Evolutionary conservation across 441 rosid genomes (phyloP).

Genomic region (Rhodomyrtus psidioides): DNA sequence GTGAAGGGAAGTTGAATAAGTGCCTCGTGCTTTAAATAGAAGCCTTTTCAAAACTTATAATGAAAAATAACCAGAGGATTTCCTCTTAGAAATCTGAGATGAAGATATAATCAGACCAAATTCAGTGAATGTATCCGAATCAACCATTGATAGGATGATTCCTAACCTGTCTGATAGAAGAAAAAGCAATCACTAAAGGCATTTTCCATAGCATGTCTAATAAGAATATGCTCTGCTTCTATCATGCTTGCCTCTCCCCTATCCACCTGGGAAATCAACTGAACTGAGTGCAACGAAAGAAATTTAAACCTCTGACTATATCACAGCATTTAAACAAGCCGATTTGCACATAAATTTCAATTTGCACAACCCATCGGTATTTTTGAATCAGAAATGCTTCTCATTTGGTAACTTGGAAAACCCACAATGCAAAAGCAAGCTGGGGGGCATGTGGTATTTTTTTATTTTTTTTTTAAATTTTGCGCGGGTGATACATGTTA

Average conservation of each 20-base stretch:
- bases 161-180: constrained; percentile 82
- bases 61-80: background rate
- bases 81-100: background rate
- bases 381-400: background rate
- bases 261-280: constrained; percentile 53
- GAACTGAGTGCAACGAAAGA: background rate
- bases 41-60: background rate
- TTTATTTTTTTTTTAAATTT: no score
- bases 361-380: background rate
- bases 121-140: background rate
- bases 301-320: background rate
- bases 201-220: constrained; percentile 73
- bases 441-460: no score
- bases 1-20: background rate
- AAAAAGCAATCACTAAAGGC: constrained; percentile 59
- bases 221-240: constrained; percentile 81
- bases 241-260: constrained; percentile 94
- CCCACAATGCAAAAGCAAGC: no score
- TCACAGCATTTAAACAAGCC: background rate
- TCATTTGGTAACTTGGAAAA: background rate
- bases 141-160: constrained; percentile 1
- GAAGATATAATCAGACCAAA: background rate
- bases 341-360: background rate
- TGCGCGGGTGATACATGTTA: background rate
- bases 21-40: background rate